Conservation (phyloP, 441 rosid species). For the Cnidoscolus chayamansa region DNA sequence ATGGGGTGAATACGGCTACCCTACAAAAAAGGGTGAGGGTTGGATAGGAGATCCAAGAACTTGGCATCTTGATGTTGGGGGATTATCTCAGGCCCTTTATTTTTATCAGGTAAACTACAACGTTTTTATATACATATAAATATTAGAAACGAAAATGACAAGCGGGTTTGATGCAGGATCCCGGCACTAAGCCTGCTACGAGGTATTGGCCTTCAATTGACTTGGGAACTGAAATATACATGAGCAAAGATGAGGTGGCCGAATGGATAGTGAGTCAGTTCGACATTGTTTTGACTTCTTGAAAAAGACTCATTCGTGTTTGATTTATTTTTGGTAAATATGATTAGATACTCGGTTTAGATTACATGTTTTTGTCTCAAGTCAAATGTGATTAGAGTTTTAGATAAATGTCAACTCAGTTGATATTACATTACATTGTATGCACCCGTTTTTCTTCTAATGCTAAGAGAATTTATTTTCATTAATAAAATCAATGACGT, state of each 20-base stretch:
- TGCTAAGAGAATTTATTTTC: constrained; percentile 17
- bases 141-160: too few relatives aligned
- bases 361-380: too few relatives aligned
- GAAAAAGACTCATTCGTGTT: not conserved
- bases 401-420: too few relatives aligned
- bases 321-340: not conserved
- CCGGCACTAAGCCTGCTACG: constrained; percentile 41
- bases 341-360: too few relatives aligned
- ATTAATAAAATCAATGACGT: constrained; percentile 28
- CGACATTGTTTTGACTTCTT: constrained; percentile 27
- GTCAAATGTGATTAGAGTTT: too few relatives aligned
- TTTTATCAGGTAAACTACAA: constrained; percentile 49
- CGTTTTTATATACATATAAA: too few relatives aligned
- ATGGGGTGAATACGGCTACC: constrained; percentile 31
- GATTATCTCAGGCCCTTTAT: constrained; percentile 52
- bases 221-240: constrained; percentile 64
- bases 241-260: constrained; percentile 49
- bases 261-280: constrained; percentile 62
- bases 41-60: constrained; percentile 68
- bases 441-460: not conserved
- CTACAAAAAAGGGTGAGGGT: constrained; percentile 54
- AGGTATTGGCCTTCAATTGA: constrained; percentile 61
- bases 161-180: constrained; percentile 36
- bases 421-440: too few relatives aligned
- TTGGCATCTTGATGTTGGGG: constrained; percentile 70